phyloP scores from a whole-genome alignment of 805 yeast genomes.

The Wickerhamiella spandovensis region DNA sequence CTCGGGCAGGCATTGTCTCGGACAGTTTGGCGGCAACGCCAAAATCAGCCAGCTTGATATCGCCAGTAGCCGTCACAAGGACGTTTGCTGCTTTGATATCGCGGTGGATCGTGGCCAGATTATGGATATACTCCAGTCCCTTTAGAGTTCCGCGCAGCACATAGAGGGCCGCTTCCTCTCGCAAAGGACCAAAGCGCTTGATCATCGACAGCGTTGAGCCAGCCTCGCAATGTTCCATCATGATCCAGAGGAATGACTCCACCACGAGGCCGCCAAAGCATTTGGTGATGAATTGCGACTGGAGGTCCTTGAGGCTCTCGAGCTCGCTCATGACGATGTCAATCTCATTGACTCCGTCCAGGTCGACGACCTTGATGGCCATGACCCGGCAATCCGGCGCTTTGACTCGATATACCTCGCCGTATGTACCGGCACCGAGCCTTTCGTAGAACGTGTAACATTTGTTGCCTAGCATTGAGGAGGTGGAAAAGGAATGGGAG shows the following conservation, averaged over 20 bases:
- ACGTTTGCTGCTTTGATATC: slow-evolving; percentile 88
- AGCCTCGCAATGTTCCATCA: slow-evolving; percentile 93
- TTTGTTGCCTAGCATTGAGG: background rate
- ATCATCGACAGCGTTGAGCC: slow-evolving; percentile 72
- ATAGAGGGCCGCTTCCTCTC: slow-evolving; percentile 47
- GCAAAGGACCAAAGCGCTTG: slow-evolving; percentile 37
- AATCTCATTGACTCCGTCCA: slow-evolving; percentile 67
- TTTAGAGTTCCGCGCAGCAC: slow-evolving; percentile 49
- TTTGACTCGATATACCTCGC: slow-evolving; percentile 22
- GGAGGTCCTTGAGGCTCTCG: slow-evolving; percentile 51
- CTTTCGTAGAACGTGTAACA: slow-evolving; percentile 8
- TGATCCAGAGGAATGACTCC: slow-evolving; percentile 68
- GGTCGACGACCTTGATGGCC: slow-evolving; percentile 77
- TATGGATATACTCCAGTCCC: slow-evolving; percentile 69
- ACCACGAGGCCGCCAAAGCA: slow-evolving; percentile 50
- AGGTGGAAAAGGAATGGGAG: background rate
- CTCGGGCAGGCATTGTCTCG: slow-evolving; percentile 36
- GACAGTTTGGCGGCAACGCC: slow-evolving; percentile 83
- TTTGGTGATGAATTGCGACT: slow-evolving; percentile 53
- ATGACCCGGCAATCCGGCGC: slow-evolving; percentile 33
- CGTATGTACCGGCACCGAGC: slow-evolving; percentile 19
- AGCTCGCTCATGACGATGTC: slow-evolving; percentile 64
- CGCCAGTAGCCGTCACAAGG: slow-evolving; percentile 53
- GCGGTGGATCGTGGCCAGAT: slow-evolving; percentile 66
- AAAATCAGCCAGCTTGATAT: slow-evolving; percentile 77